Conservation (phyloP, 441 rosid genomes). For the Gossypium trilobum region DNA sequence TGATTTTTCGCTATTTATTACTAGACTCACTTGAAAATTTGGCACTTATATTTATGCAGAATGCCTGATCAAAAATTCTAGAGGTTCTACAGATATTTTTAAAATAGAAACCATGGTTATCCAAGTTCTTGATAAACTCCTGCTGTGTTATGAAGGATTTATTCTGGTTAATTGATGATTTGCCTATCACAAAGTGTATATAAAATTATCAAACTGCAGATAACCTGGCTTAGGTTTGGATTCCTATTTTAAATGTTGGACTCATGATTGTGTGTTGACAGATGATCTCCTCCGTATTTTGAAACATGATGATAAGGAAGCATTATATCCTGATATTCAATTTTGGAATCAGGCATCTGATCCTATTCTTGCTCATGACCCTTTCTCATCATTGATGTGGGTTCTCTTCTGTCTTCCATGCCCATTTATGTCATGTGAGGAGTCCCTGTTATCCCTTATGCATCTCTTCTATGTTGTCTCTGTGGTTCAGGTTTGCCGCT, state of each 20-base stretch:
- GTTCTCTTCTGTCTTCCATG: conserved; percentile 83
- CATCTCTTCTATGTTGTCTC: conserved; percentile 75
- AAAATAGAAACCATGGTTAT: background rate
- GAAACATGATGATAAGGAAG: conserved; percentile 41
- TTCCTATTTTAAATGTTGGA: background rate
- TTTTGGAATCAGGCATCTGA: conserved; percentile 80
- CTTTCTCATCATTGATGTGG: conserved; percentile 98
- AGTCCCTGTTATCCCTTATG: conserved; percentile 70
- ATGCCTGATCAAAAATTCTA: background rate
- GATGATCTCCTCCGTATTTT: conserved; percentile 36
- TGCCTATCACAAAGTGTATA: background rate
- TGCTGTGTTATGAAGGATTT: background rate
- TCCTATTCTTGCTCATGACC: conserved; percentile 81
- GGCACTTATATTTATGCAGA: background rate
- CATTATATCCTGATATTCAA: conserved; percentile 41
- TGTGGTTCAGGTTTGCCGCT: conserved; percentile 62
- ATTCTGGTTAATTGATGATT: background rate
- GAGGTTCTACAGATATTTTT: background rate
- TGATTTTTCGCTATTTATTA: conserved; percentile 6
- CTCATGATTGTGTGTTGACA: conserved; percentile 25
- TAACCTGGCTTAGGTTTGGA: background rate
- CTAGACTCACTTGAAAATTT: background rate
- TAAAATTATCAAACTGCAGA: background rate
- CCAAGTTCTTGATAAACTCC: background rate
- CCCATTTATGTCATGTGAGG: conserved; percentile 71